Evolutionary conservation across 2,329 filamentous ascomycete genomes (phyloP), one percentile per base, ranked within the genome.

Genomic region (Diaporthe australafricana): DNA sequence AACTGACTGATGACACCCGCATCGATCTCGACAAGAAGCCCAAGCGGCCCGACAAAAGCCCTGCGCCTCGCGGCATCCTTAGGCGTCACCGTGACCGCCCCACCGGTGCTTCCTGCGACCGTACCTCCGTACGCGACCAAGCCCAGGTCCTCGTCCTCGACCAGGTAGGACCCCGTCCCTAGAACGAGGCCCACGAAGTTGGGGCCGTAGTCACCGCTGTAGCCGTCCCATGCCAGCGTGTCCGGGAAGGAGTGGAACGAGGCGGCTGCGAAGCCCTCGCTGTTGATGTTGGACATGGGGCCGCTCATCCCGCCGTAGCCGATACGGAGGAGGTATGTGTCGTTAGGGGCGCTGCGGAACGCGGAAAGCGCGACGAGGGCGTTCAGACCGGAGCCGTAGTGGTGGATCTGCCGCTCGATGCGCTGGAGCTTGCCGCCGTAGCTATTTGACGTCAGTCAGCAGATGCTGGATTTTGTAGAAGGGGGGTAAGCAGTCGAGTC

Each of bases 311-410:
- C 88, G 3, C 84, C 88, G 75, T 87, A 90, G 0, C 87, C 89
- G 0, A 87, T 83, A 3, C 87, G 84, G 2, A 91, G 80, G 1
- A 87, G 80, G 70, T 90, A 87, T 8, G 84, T 78, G 74, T 88
- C 84, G 0, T 80, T 76, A 0, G 87, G 81, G 42, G 85, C 76
- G 60, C 81, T 76, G 45, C 87, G 85, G 78, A 87, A 91, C 4
- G 85, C 81, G 2, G 83, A 83, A 3, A 91, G 84, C 2, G 90
- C 80, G 1, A 88, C 87, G 0, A 89, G 83, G 0, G 88, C 83
- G 77, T 90, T 91, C 7, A 91, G 85, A 0, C 83, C 86, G 0
- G 87, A 90, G 22, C 88, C 88, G 74, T 91, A 91, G 78, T 91
- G 89, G 75, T 91, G 89, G 71, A 90, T 85, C 77, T 88, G 86